Evolutionary conservation across 306 rosid species (phyloP), one percentile per base, ranked within the genome.

Genomic region (Cicer pinnatifidum): DNA sequence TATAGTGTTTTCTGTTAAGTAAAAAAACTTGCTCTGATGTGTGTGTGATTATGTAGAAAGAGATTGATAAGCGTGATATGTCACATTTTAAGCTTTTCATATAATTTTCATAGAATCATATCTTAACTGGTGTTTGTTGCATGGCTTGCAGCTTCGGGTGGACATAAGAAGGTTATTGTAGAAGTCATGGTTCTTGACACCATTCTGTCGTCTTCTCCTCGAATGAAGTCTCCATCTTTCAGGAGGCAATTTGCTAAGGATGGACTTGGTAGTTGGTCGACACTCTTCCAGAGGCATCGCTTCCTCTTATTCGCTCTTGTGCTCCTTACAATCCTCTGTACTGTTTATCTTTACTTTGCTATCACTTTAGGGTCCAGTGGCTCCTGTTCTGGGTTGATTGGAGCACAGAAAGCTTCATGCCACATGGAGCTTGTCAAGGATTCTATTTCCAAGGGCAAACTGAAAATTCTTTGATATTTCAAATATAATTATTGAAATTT

Each of bases 331-430:
- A 74, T 84, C 68, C 94, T 92, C 71, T 92, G 98, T 76, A 88
- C 90, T 9, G 82, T 92, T 68, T 92, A 92, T 77, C 98, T 92
- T 35, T 92, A 92, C 80, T 92, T 92, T 64, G 98, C 98, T 28
- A 82, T 92, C 82, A 92, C 96, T 12, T 73, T 90, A 50, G 96
- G 94, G 37, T 80, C 87, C 61, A 35, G 58, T 50, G 86, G 78
- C 50, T 28, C 91, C 23, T 89, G 94, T 69, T 83, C 89, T 38
- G 91, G 87, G 8, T 73, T 92, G 82, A 84, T 75, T 11, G 96
- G 89, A 44, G 80, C 85, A 15, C 85, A 88, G 71, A 90, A 77
- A 50, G 94, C 86, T 6, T 65, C 85, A 76, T 90, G 97, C 61
- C 91, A 64, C 64, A 61, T 91, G 91, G 90, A 89, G 82, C 89